These are phyloP conservation scores for Aspergillus sp. DNA, from an alignment of 2,329 filamentous ascomycete species.

Conservation along the genomic window DNA sequence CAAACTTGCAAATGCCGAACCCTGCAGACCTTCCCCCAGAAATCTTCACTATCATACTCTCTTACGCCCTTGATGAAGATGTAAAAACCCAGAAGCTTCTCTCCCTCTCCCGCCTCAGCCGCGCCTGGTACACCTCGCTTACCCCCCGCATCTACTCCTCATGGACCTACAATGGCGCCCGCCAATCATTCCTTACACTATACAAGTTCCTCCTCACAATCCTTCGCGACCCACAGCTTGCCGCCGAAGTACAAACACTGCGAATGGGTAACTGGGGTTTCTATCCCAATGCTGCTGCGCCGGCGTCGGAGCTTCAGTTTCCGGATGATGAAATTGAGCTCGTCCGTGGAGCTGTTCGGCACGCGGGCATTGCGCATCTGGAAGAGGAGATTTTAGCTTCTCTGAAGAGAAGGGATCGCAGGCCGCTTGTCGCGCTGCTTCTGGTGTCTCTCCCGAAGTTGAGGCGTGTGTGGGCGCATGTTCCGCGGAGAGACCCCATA, in stretches of 20 bases:
- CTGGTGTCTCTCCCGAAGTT: neutral
- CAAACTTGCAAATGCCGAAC: neutral
- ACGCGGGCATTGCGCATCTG: neutral
- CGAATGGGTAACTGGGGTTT: slow-evolving; percentile 17
- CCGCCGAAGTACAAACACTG: slow-evolving; percentile 10
- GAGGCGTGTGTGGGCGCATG: slow-evolving; percentile 1
- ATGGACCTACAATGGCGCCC: neutral
- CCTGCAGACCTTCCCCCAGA: neutral
- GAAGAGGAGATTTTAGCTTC: neutral
- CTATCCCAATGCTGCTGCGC: neutral
- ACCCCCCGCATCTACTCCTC: neutral
- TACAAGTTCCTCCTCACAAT: neutral
- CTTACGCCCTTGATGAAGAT: neutral
- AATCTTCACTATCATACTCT: neutral
- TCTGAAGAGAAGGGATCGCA: neutral
- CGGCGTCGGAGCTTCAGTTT: neutral
- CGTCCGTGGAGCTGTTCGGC: slow-evolving; percentile 4
- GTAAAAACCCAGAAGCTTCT: neutral
- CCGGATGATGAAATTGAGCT: neutral
- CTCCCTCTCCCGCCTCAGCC: neutral
- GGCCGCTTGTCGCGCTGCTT: slow-evolving; percentile 6
- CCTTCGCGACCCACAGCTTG: slow-evolving; percentile 5
- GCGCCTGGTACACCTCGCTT: neutral
- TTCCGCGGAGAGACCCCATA: neutral
- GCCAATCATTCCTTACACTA: neutral